Conservation (phyloP, 2,329 filamentous ascomycete genomes). For the Nothomitra cinnamomea region DNA sequence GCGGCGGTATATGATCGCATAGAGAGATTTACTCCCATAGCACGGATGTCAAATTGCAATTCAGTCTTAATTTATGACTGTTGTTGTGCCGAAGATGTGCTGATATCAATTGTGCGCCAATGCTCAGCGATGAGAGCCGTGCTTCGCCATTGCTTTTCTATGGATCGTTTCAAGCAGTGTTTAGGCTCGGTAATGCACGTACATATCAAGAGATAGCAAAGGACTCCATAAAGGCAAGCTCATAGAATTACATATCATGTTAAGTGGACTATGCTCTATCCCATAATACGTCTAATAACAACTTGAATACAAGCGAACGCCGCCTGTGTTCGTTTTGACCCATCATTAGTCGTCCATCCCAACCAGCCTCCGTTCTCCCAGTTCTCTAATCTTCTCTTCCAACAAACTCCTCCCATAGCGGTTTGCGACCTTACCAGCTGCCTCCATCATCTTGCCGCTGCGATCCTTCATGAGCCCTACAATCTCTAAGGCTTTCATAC, state of each 20-base stretch:
- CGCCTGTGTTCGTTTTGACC: too few species aligned
- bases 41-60: conserved; percentile 99
- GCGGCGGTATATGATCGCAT: too few species aligned
- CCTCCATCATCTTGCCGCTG: conserved; percentile 78
- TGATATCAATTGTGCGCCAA: conserved; percentile 38
- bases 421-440: conserved; percentile 75
- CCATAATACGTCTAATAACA: background rate
- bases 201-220: background rate
- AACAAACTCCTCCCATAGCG: conserved; percentile 67
- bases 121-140: conserved; percentile 4
- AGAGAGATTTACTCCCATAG: conserved; percentile 27
- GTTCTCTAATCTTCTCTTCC: conserved; percentile 76
- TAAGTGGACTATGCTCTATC: background rate
- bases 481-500: conserved; percentile 88
- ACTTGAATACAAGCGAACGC: too few species aligned
- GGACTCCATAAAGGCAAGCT: background rate
- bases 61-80: conserved; percentile 61
- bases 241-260: background rate
- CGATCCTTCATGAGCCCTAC: conserved; percentile 72
- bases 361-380: conserved; percentile 53
- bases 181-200: background rate
- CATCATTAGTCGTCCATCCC: conserved; percentile 39
- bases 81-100: conserved; percentile 99
- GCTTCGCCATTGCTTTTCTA: background rate
- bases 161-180: background rate